Base-by-base conservation (phyloP, 2,329 filamentous ascomycete species). In the Neonectria sp. region DNA sequence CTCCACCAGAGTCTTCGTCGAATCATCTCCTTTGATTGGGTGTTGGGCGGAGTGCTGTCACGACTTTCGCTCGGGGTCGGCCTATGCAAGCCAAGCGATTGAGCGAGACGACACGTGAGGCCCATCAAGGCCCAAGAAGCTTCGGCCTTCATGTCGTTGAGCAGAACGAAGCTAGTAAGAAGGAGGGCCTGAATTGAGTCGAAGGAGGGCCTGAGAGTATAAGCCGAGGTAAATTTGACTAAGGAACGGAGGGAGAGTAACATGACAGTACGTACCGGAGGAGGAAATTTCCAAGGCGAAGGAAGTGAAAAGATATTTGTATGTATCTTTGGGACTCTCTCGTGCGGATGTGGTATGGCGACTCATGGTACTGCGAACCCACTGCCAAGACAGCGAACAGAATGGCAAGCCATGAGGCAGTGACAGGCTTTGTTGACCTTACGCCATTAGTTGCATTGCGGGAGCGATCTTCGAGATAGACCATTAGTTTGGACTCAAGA, bases 81-180 rank as follows among this genome's bases (percentile, higher is more conserved):
- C 8, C 87, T 82, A 73, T 92, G 90, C 12, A 92, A 81, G 5
- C 90, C 90, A 2, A 92, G 81, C 0, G 89, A 91, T 74, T 91
- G 89, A 0, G 90, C 90, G n/a, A 92, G 82, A 29, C 90, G 85
- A 68, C 89, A 91, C 0, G 89, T 91, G 51, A 91, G 84, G 1
- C 89, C 90, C 57, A 90, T 85, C 60, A 92, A 77, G 0, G 89
- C 89, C 90, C 90, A 92, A 0, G 90, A 91, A 0, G 89, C 90
- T 73, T 92, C 90, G 1, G 90, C 89, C 74, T 91, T 91, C 90
- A 92, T 92, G 66, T 92, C 90, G 71, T 92, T 92, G 29, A 91
- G 81, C 2, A 92, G 81, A 3, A 90, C 89, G 68, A 91, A 91
- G 33, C 88, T 86, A 4, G 88, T 89, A 49, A 92, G 84, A 1